Evolutionary conservation across 192 early-diverging fungal genomes (phyloP), one percentile per base, ranked within the genome.

Genomic region (Phlyctochytrium planicorne): DNA sequence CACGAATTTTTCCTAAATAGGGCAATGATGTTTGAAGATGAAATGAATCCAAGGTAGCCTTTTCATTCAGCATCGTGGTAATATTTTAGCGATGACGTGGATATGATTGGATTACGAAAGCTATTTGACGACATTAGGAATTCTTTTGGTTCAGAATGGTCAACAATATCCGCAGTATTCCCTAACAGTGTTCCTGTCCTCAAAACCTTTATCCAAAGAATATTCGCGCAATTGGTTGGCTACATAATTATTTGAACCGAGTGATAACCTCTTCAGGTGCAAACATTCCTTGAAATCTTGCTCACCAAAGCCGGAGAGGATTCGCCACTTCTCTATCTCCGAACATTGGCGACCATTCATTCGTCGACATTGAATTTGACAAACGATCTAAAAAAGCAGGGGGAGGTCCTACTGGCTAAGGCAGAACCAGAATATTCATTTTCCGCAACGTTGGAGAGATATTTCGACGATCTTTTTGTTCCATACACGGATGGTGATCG

Each of bases 381-480:
- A 16, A 80, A 87, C 29, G 88, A 89, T 68, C 70, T 98, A 63
- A 89, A 94, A 66, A 74, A 84, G 47, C 93, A 93, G 73, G 93
- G 95, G 53, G 85, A 87, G 33, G 78, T 79, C 27, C 75, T 79
- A 3, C 77, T 91, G 32, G 53, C 34, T 3, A 29, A 68, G 14
- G 78, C 81, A 36, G 68, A 75, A n/a, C 78, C 78, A 34, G 32
- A 62, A 73, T 78, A 20, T 74, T 85, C 52, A 76, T 75, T 93
- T n/a, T 80, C 85, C 14, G 83, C 84, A 29, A 89, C 89, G 27
- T 68, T 96, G 55, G 89, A 95, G 67, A 91, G 94, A 34, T 95
- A 90, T 70, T 89, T 95, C 75, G 93, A 94, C 60, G 96, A 98
- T 67, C 83, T 98, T 59, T 98, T 95, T 78, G 92, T 97, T 30